These are phyloP conservation scores for Nakazawaea laoshanensis DNA, from an alignment of 805 yeast species.

Conservation along the genomic window DNA sequence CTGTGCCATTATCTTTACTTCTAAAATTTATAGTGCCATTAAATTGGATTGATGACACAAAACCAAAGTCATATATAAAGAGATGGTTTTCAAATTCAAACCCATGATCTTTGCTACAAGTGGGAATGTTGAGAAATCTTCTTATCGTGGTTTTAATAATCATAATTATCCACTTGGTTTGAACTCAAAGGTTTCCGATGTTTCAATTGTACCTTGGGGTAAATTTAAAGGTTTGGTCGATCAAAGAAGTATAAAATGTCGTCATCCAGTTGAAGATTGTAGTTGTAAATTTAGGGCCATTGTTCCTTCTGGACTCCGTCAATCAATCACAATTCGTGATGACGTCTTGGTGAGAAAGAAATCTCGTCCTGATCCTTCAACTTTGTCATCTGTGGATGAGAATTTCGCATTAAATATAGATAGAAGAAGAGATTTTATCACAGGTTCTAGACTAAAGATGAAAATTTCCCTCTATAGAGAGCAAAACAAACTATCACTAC, in stretches of 20 bases:
- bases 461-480: too few relatives aligned
- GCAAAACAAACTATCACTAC: too few relatives aligned
- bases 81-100: too few relatives aligned
- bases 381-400: too few relatives aligned
- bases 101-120: too few relatives aligned
- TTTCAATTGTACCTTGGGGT: conserved; percentile 4
- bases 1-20: conserved; percentile 59
- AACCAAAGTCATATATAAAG: too few relatives aligned
- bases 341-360: too few relatives aligned
- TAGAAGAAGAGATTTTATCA: too few relatives aligned
- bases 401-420: too few relatives aligned
- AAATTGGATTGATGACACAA: conserved; percentile 36
- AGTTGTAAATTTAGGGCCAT: background rate
- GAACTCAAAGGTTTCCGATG: background rate
- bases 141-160: conserved; percentile 4
- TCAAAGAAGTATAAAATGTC: conserved; percentile 6
- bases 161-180: conserved; percentile 2
- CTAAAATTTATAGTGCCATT: conserved; percentile 48
- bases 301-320: conserved; percentile 6
- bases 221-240: conserved; percentile 9
- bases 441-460: too few relatives aligned
- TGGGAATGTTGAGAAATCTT: conserved; percentile 7
- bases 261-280: background rate
- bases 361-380: too few relatives aligned
- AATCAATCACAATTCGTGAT: background rate